These are phyloP conservation scores for Coemansia sp. DNA, from an alignment of 192 early-diverging fungal species.

Conservation along the genomic window DNA sequence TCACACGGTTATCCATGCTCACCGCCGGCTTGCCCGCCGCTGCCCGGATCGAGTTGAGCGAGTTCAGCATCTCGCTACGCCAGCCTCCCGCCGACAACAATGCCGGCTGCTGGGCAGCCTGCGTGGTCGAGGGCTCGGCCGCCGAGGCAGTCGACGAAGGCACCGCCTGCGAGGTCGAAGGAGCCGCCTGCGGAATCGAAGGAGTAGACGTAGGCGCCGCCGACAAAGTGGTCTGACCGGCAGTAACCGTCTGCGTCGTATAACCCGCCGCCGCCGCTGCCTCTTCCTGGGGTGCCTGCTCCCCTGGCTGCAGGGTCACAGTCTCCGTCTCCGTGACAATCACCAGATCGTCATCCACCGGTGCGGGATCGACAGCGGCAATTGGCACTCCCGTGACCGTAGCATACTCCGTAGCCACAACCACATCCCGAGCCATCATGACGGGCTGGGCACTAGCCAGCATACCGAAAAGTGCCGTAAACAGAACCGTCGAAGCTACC, in stretches of 20 bases:
- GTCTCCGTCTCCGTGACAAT: constrained; percentile 23
- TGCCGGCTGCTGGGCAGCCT: background rate
- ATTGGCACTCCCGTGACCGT: background rate
- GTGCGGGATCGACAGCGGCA: background rate
- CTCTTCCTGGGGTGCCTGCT: too few species aligned
- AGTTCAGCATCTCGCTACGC: constrained; percentile 26
- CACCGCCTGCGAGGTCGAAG: background rate
- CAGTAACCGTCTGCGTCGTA: too few species aligned
- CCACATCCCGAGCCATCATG: background rate
- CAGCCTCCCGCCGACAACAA: constrained; percentile 6
- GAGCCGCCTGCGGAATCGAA: background rate
- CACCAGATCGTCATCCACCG: background rate
- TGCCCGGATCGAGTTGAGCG: constrained; percentile 34
- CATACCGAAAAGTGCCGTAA: constrained; percentile 25
- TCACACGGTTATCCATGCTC: constrained; percentile 3
- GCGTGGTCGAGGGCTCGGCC: background rate
- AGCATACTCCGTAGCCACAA: background rate
- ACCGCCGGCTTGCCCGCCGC: constrained; percentile 14
- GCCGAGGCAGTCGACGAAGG: background rate
- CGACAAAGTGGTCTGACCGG: background rate
- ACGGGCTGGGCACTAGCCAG: constrained; percentile 23
- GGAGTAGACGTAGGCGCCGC: background rate
- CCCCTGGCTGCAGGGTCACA: too few species aligned
- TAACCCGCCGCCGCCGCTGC: too few species aligned
- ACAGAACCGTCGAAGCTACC: constrained; percentile 21